phyloP scores from a whole-genome alignment of 768 basidiomycete species.

The Pleurotus platypus region DNA sequence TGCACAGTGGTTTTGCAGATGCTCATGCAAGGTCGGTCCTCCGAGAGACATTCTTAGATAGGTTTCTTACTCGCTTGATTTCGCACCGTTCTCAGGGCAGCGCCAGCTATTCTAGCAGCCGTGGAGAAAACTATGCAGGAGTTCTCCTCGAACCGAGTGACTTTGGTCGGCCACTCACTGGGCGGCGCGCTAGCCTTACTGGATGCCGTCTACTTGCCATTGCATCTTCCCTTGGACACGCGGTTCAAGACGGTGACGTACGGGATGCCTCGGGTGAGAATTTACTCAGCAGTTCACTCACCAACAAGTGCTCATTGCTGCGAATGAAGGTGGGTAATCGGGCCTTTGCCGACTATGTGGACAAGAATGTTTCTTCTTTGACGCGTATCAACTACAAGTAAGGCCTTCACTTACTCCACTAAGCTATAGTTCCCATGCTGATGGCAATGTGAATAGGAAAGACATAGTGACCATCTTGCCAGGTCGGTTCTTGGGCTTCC shows the following conservation, averaged over 20 bases:
- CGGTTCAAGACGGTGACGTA: slow-evolving; percentile 33
- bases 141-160: slow-evolving; percentile 32
- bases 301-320: not conserved
- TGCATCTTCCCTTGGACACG: slow-evolving; percentile 39
- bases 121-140: slow-evolving; percentile 31
- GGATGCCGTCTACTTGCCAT: slow-evolving; percentile 51
- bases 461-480: slow-evolving; percentile 39
- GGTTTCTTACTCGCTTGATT: slow-evolving; percentile 18
- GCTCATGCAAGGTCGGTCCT: slow-evolving; percentile 38
- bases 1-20: slow-evolving; percentile 41
- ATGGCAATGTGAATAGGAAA: slow-evolving; percentile 19
- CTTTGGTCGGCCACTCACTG: slow-evolving; percentile 45
- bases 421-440: too few relatives aligned
- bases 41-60: slow-evolving; percentile 31
- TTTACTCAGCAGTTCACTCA: slow-evolving; percentile 15
- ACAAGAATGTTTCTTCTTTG: slow-evolving; percentile 36
- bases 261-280: slow-evolving; percentile 39
- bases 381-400: slow-evolving; percentile 62
- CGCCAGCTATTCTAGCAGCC: slow-evolving; percentile 35
- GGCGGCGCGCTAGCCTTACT: slow-evolving; percentile 55
- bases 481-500: slow-evolving; percentile 38
- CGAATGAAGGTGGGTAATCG: slow-evolving; percentile 47
- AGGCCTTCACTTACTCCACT: slow-evolving; percentile 7
- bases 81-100: slow-evolving; percentile 27
- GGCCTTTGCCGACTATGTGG: slow-evolving; percentile 60